Conservation (phyloP, 1,284 basidiomycete species). For the Boletus mariae region DNA sequence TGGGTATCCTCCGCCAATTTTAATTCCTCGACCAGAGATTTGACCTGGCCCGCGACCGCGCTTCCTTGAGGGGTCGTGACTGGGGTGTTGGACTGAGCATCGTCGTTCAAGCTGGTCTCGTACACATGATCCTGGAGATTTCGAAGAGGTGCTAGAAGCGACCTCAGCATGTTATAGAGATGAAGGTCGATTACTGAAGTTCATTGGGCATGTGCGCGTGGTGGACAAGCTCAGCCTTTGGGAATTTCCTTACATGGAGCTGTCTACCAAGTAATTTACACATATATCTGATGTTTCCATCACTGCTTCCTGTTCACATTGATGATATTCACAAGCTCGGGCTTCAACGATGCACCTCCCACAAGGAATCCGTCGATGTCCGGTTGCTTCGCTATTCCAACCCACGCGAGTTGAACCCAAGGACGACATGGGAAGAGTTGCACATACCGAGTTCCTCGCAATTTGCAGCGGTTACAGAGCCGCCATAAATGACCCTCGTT, state of each 20-base stretch:
- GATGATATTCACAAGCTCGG: conserved; percentile 93
- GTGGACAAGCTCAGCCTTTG: too few relatives aligned
- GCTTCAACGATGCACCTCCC: conserved; percentile 96
- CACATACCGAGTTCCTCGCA: conserved; percentile 79
- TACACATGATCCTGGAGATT: conserved; percentile 19
- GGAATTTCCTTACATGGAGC: not conserved
- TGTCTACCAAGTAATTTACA: not conserved
- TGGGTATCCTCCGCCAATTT: conserved; percentile 18
- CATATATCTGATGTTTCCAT: not conserved
- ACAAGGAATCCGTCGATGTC: conserved; percentile 99
- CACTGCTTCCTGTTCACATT: conserved; percentile 51
- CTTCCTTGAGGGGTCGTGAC: not conserved
- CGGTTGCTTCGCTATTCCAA: conserved; percentile 55
- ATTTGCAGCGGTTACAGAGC: conserved; percentile 87
- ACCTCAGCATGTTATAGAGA: conserved; percentile 24
- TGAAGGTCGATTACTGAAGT: not conserved
- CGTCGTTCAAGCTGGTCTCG: conserved; percentile 1
- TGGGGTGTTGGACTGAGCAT: not conserved
- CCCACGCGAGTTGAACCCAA: not conserved
- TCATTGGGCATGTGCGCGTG: too few relatives aligned
- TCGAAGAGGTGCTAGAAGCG: conserved; percentile 29
- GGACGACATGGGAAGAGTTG: not conserved
- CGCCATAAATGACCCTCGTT: conserved; percentile 93
- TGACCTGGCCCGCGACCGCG: conserved; percentile 9
- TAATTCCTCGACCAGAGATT: conserved; percentile 21